A percentile compares a stretch with the other conserved stretches of the same genome.
Evolutionary conservation across 768 basidiomycete genomes (phyloP).

Genomic region (Clitopilus passeckerianus): DNA sequence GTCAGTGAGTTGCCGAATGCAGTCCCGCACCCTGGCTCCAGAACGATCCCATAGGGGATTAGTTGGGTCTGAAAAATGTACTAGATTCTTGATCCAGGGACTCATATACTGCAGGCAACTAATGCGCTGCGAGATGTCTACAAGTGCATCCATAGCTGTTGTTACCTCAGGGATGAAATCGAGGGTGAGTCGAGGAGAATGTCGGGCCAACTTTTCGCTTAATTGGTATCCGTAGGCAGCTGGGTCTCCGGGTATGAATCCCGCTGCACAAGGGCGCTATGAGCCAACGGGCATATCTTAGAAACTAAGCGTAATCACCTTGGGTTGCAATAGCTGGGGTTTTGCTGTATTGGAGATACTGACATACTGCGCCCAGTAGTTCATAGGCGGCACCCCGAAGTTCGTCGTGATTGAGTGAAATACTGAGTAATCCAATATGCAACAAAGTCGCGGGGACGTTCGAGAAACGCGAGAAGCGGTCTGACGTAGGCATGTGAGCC

Average conservation of each 20-base stretch:
- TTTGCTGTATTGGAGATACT: slow-evolving; percentile 74
- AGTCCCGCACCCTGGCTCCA: slow-evolving; percentile 73
- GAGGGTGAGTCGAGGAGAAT: slow-evolving; percentile 78
- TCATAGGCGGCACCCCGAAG: slow-evolving; percentile 79
- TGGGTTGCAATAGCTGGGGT: slow-evolving; percentile 64
- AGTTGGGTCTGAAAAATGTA: slow-evolving; percentile 64
- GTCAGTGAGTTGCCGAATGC: slow-evolving; percentile 74
- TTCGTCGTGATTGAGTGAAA: slow-evolving; percentile 69
- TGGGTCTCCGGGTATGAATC: slow-evolving; percentile 66
- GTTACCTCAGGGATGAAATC: slow-evolving; percentile 89
- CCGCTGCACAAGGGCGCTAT: slow-evolving; percentile 36
- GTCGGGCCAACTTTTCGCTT: slow-evolving; percentile 67
- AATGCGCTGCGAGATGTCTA: slow-evolving; percentile 50
- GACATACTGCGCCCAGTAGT: slow-evolving; percentile 71
- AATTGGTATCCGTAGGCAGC: slow-evolving; percentile 56
- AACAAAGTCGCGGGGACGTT: slow-evolving; percentile 84
- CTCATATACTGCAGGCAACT: slow-evolving; percentile 77
- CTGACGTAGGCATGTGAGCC: slow-evolving; percentile 39
- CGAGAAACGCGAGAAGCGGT: slow-evolving; percentile 71
- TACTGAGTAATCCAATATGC: slow-evolving; percentile 81
- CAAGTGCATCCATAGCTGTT: slow-evolving; percentile 54
- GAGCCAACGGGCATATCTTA: neutral
- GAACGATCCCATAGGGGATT: slow-evolving; percentile 66
- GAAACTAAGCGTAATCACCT: slow-evolving; percentile 34
- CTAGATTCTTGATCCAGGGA: slow-evolving; percentile 86